phyloP scores from a whole-genome alignment of 345 rosid species.

The Pistacia atlantica region DNA sequence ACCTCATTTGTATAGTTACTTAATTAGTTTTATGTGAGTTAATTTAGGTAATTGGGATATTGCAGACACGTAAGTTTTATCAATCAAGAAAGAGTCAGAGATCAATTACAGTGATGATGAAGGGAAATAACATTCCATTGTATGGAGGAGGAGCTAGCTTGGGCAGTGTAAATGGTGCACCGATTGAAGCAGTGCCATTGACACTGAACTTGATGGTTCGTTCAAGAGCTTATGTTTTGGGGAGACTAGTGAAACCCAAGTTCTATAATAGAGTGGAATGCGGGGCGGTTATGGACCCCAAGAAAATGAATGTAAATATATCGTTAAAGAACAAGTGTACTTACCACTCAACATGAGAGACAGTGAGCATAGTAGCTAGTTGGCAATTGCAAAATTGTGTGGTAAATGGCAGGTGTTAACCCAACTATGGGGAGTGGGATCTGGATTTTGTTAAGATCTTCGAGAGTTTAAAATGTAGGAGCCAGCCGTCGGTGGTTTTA shows the following conservation, averaged over 20 bases:
- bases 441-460: background rate
- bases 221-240: constrained; percentile 65
- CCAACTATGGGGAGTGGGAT: background rate
- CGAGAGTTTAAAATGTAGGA: background rate
- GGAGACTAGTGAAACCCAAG: constrained; percentile 56
- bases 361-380: background rate
- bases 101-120: constrained; percentile 35
- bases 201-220: constrained; percentile 49
- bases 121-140: constrained; percentile 50
- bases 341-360: constrained; percentile 27
- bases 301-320: constrained; percentile 45
- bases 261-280: constrained; percentile 58
- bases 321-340: constrained; percentile 54
- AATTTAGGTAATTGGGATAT: background rate
- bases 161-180: constrained; percentile 54
- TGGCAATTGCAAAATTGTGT: background rate
- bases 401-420: background rate
- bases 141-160: constrained; percentile 67
- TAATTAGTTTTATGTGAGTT: background rate
- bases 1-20: too few relatives aligned
- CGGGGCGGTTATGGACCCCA: constrained; percentile 51
- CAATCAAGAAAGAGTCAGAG: constrained; percentile 71
- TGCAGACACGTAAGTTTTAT: constrained; percentile 56
- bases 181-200: constrained; percentile 52
- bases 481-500: constrained; percentile 6